Conservation (phyloP, 768 basidiomycete genomes). For the Cystofilobasidium capitatum region DNA sequence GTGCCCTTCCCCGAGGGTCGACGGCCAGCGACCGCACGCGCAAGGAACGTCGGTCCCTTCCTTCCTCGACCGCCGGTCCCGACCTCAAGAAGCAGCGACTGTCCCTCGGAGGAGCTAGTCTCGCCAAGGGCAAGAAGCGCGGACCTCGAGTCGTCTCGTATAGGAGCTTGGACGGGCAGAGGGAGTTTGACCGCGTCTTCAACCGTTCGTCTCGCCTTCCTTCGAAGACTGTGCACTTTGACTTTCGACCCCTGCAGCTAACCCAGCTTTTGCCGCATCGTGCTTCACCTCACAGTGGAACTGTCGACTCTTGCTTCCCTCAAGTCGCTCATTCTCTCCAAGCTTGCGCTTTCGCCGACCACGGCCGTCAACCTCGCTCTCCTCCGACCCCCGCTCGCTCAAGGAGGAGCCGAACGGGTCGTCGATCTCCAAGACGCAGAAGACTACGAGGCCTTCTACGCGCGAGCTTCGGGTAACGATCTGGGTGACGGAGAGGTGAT, state of each 20-base stretch:
- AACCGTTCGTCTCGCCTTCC: neutral
- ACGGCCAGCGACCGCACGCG: too few species aligned
- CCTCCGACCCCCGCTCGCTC: neutral
- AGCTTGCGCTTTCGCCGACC: neutral
- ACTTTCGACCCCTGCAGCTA: neutral
- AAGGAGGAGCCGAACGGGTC: neutral
- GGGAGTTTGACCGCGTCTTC: conserved; percentile 4
- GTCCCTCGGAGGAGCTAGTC: neutral
- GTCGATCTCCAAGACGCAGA: neutral
- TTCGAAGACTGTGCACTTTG: neutral
- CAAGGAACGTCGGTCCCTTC: too few species aligned
- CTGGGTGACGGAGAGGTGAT: neutral
- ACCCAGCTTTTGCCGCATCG: too few species aligned
- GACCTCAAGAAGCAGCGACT: too few species aligned
- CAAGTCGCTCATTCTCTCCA: neutral
- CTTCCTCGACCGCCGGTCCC: too few species aligned
- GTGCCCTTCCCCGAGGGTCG: too few species aligned
- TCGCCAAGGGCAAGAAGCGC: too few species aligned
- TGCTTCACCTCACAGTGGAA: too few species aligned
- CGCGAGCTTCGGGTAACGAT: neutral
- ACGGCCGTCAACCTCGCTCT: neutral
- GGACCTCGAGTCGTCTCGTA: neutral
- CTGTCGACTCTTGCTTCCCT: neutral
- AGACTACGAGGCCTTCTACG: neutral
- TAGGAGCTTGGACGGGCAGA: too few species aligned